Conservation (phyloP, 371 early-diverging fungal species). For the Mucor velutinosus region DNA sequence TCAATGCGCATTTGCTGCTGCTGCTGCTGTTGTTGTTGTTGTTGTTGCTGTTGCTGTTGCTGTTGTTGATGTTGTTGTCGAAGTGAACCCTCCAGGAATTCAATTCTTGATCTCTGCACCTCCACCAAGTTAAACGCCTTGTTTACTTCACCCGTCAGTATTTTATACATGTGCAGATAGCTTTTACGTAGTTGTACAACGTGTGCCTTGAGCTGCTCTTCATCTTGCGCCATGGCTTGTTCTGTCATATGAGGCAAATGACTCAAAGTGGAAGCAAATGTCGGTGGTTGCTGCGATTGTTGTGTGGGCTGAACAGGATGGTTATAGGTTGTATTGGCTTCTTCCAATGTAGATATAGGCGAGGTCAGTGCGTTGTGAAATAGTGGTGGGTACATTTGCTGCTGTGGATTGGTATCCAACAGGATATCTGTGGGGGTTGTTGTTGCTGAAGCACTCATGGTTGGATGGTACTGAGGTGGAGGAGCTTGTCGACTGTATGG, state of each 20-base stretch:
- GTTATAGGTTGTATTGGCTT: neutral
- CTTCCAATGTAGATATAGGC: neutral
- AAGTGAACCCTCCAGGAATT: conserved; percentile 15
- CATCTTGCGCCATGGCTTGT: neutral
- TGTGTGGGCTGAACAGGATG: neutral
- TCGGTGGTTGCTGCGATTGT: neutral
- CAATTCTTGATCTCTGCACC: conserved; percentile 17
- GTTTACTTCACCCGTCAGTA: conserved; percentile 19
- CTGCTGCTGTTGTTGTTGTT: conserved; percentile 3
- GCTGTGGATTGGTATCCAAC: neutral
- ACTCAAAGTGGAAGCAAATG: neutral
- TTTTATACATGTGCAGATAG: conserved; percentile 15
- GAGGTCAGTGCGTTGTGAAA: neutral
- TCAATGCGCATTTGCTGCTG: neutral
- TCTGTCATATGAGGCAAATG: neutral
- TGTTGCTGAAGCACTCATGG: neutral
- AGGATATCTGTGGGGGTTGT: neutral
- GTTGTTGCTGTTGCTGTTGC: no score
- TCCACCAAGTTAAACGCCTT: conserved; percentile 17
- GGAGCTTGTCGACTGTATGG: neutral
- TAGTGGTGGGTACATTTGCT: neutral
- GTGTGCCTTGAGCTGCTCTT: conserved; percentile 15
- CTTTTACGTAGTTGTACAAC: conserved; percentile 7
- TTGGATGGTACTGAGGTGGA: neutral
- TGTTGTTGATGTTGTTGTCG: conserved; percentile 1